Percentiles rank a stretch among this genome's conserved stretches.
Conservation (phyloP, 768 basidiomycete species). For the Fomitopsis pulvina region DNA sequence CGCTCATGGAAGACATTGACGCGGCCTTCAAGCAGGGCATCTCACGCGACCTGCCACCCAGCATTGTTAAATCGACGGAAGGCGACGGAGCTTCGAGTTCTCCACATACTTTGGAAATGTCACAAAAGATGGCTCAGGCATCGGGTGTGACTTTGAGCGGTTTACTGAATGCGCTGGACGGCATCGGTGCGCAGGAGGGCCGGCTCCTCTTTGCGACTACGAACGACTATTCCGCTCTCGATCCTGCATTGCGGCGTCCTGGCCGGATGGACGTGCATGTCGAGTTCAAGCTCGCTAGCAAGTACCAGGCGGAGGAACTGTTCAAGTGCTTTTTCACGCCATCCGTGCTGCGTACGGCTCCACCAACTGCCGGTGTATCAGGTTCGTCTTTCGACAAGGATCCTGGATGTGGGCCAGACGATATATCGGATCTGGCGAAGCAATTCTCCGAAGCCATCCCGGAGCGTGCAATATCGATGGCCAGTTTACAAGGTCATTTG, state of each 20-base stretch:
- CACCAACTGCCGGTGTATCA: too few relatives aligned
- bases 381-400: too few relatives aligned
- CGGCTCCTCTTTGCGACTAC: constrained; percentile 76
- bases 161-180: constrained; percentile 74
- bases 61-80: constrained; percentile 5
- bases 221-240: constrained; percentile 64
- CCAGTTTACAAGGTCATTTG: constrained; percentile 49
- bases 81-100: constrained; percentile 15
- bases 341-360: too few relatives aligned
- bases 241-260: constrained; percentile 68
- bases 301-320: constrained; percentile 57
- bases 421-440: constrained; percentile 41
- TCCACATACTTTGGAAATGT: too few relatives aligned
- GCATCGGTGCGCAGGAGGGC: constrained; percentile 76
- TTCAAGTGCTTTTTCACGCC: constrained; percentile 56
- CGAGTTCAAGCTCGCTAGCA: constrained; percentile 70
- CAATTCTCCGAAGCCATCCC: constrained; percentile 50
- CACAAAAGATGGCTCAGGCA: too few relatives aligned
- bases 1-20: constrained; percentile 83
- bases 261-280: constrained; percentile 79
- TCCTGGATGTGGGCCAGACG: too few relatives aligned
- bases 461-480: constrained; percentile 26
- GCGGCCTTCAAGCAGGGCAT: constrained; percentile 47
- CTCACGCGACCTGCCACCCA: constrained; percentile 11
- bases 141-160: constrained; percentile 59